A percentile compares a stretch with the other conserved stretches of the same genome.
Evolutionary conservation across 2,329 filamentous ascomycete genomes (phyloP).

Genomic region (Hortaea sp.): DNA sequence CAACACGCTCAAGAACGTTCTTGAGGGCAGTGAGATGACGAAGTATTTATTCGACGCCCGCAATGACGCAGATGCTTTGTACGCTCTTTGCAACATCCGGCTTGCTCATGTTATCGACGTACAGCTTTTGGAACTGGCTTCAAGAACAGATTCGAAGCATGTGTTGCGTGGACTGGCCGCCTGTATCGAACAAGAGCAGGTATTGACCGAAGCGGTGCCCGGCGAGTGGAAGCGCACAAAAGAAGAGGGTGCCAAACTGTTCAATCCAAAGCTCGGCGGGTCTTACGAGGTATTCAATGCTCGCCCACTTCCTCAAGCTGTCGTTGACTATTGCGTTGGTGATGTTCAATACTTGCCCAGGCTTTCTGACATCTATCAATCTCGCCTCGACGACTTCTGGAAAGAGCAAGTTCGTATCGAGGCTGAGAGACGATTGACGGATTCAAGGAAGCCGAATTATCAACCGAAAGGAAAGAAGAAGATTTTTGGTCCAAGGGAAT

Average conservation of each 20-base stretch:
- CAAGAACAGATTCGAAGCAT: neutral
- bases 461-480: no score
- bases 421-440: no score
- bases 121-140: neutral
- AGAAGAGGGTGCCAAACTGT: neutral
- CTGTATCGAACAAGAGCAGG: neutral
- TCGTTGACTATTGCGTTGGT: neutral
- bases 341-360: neutral
- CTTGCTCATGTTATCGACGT: slow-evolving; percentile 26
- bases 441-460: no score
- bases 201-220: neutral
- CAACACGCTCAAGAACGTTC: slow-evolving; percentile 19
- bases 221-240: neutral
- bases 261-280: neutral
- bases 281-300: neutral
- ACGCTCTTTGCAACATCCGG: slow-evolving; percentile 32
- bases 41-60: slow-evolving; percentile 52
- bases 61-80: slow-evolving; percentile 49
- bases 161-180: neutral
- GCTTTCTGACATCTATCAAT: neutral
- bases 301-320: neutral
- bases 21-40: slow-evolving; percentile 34
- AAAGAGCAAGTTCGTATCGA: no score
- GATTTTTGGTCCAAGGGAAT: no score
- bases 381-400: neutral